Evolutionary conservation across 345 rosid genomes (phyloP).

Genomic region (Euphorbia pulcherrima): DNA sequence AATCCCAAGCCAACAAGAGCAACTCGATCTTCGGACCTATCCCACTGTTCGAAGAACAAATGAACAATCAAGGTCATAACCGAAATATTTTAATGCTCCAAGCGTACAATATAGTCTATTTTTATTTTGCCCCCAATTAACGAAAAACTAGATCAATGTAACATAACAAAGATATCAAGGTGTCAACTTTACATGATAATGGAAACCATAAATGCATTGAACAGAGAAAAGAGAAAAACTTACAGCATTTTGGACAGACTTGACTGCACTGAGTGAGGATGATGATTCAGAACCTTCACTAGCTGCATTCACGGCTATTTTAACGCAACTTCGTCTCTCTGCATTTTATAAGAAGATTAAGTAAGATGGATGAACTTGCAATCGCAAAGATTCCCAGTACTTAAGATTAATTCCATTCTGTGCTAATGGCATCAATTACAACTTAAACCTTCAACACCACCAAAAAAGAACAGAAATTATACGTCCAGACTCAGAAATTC

Average conservation of each 20-base stretch:
- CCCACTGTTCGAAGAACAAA: constrained; percentile 59
- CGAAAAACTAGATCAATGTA: no score
- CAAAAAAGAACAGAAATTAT: not conserved
- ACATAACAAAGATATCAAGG: not conserved
- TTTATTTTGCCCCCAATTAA: no score
- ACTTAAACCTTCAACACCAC: not conserved
- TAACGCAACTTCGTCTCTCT: constrained; percentile 39
- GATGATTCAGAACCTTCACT: constrained; percentile 64
- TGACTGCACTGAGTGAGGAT: constrained; percentile 48
- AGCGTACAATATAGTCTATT: no score
- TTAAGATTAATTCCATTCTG: not conserved
- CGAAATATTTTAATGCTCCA: not conserved
- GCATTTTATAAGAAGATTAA: constrained; percentile 19
- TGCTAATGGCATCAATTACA: not conserved
- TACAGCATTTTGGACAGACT: constrained; percentile 62
- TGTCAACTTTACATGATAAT: not conserved
- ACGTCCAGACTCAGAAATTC: no score
- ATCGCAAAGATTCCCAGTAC: not conserved
- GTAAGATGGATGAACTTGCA: not conserved
- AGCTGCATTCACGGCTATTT: constrained; percentile 47
- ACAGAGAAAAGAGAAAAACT: constrained; percentile 28
- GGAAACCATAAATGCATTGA: not conserved
- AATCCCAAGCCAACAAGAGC: constrained; percentile 75
- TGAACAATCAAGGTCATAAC: not conserved
- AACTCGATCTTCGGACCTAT: constrained; percentile 67